These are phyloP conservation scores for Aethionema arabicum DNA, from an alignment of 345 rosid genomes.

Conservation along the genomic window DNA sequence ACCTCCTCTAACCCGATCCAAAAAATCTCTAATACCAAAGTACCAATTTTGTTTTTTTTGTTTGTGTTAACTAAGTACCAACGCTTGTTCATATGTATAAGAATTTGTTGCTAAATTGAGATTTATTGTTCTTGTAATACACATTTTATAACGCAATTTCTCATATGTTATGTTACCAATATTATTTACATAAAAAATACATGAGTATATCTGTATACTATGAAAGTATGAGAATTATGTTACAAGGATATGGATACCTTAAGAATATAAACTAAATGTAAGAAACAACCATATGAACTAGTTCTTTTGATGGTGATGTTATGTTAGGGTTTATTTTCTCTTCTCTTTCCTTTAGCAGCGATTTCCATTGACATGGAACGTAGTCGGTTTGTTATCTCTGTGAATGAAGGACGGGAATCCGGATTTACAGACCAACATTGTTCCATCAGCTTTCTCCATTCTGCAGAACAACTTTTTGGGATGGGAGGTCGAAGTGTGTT, in stretches of 20 bases:
- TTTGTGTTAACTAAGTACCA: too few relatives aligned
- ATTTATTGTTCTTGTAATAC: constrained; percentile 1
- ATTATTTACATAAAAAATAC: constrained; percentile 11
- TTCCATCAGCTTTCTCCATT: constrained; percentile 64
- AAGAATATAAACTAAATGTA: neutral
- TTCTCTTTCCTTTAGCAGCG: constrained; percentile 38
- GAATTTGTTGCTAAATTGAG: neutral
- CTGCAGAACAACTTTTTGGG: constrained; percentile 50
- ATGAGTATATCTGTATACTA: constrained; percentile 1
- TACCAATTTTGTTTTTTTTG: constrained; percentile 53
- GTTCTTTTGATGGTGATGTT: neutral
- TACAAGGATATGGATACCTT: neutral
- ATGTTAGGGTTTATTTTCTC: constrained; percentile 32
- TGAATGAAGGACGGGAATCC: constrained; percentile 56
- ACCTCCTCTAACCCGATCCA: too few relatives aligned
- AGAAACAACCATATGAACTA: neutral
- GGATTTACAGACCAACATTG: constrained; percentile 68
- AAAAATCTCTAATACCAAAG: constrained; percentile 47
- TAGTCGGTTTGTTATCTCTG: constrained; percentile 52
- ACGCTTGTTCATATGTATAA: constrained; percentile 64
- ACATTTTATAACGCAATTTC: constrained; percentile 6
- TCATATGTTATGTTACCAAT: constrained; percentile 11
- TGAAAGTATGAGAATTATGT: constrained; percentile 20
- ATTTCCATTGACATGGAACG: constrained; percentile 45
- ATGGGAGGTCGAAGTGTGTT: constrained; percentile 61